A percentile compares a stretch with the other conserved stretches of the same genome.
phyloP scores from a whole-genome alignment of 208 protist species.

The Trypanosoma melophagium region DNA sequence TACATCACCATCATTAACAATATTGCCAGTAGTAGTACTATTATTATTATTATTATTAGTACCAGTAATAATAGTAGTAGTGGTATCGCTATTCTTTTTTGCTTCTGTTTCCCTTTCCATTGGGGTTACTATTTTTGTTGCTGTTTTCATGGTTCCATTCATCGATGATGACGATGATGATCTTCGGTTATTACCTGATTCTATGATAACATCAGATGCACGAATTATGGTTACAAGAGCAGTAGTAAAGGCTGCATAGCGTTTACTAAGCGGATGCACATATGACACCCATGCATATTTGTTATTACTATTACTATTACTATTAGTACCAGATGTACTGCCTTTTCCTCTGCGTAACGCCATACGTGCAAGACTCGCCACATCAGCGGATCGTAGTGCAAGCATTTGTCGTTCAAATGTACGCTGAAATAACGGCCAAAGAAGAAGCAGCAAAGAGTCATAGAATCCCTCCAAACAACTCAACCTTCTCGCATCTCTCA shows the following conservation, averaged over 20 bases:
- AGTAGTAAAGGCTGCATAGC: slow-evolving; percentile 41
- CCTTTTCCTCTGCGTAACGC: not conserved
- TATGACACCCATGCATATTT: slow-evolving; percentile 8
- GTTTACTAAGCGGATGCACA: slow-evolving; percentile 56
- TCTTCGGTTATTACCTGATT: not conserved
- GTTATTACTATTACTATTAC: not conserved
- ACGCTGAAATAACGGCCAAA: slow-evolving; percentile 81
- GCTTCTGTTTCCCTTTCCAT: too few relatives aligned
- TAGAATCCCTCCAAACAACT: slow-evolving; percentile 82
- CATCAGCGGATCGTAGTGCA: slow-evolving; percentile 44
- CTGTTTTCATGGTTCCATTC: not conserved
- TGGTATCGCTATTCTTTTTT: not conserved
- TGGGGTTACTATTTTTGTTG: too few relatives aligned
- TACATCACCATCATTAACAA: not conserved
- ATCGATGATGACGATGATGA: not conserved
- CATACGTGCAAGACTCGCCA: slow-evolving; percentile 7
- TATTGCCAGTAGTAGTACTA: not conserved
- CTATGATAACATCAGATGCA: slow-evolving; percentile 25
- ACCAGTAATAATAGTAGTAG: not conserved
- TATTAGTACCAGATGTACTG: not conserved
- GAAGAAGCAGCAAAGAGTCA: slow-evolving; percentile 64
- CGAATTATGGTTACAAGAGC: slow-evolving; percentile 38
- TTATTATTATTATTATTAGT: not conserved
- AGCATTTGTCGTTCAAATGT: slow-evolving; percentile 70
- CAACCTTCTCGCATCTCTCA: slow-evolving; percentile 64